Evolutionary conservation across 2,329 filamentous ascomycete genomes (phyloP).

Genomic region (Lecanicillium sp.): DNA sequence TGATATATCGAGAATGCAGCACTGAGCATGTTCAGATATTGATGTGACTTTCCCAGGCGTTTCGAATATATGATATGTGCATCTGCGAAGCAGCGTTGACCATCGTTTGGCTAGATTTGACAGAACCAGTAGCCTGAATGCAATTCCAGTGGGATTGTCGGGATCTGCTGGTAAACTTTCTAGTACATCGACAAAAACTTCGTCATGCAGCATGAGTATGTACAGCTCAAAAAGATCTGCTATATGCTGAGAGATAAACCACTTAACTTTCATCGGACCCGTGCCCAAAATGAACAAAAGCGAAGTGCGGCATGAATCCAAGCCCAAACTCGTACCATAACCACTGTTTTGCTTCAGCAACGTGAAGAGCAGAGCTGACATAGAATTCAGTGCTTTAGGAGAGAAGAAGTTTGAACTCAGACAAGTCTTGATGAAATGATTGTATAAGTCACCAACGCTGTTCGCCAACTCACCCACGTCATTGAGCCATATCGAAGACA

Average conservation of each 20-base stretch:
- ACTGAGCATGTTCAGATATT: constrained; percentile 61
- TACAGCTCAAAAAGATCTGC: constrained; percentile 72
- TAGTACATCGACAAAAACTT: constrained; percentile 78
- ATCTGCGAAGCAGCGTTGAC: constrained; percentile 77
- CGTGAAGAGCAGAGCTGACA: constrained; percentile 61
- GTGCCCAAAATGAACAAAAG: constrained; percentile 64
- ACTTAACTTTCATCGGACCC: constrained; percentile 65
- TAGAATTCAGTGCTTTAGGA: constrained; percentile 53
- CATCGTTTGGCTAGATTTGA: constrained; percentile 71
- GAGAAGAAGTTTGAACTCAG: constrained; percentile 64
- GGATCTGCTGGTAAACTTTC: constrained; percentile 65
- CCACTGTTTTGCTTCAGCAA: constrained; percentile 59
- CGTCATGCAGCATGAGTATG: constrained; percentile 73
- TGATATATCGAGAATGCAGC: constrained; percentile 62
- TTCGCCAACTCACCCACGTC: constrained; percentile 52
- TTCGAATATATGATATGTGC: constrained; percentile 92
- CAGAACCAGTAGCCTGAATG: constrained; percentile 69
- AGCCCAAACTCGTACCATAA: constrained; percentile 52
- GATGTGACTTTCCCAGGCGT: constrained; percentile 64
- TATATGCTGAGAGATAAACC: constrained; percentile 60
- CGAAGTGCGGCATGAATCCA: constrained; percentile 57
- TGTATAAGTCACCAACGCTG: constrained; percentile 67
- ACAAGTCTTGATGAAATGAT: constrained; percentile 62
- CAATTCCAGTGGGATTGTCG: constrained; percentile 71
- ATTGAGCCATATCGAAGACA: constrained; percentile 56